Conservation (phyloP, 192 early-diverging fungal genomes). For the Coemansia brasiliensis region DNA sequence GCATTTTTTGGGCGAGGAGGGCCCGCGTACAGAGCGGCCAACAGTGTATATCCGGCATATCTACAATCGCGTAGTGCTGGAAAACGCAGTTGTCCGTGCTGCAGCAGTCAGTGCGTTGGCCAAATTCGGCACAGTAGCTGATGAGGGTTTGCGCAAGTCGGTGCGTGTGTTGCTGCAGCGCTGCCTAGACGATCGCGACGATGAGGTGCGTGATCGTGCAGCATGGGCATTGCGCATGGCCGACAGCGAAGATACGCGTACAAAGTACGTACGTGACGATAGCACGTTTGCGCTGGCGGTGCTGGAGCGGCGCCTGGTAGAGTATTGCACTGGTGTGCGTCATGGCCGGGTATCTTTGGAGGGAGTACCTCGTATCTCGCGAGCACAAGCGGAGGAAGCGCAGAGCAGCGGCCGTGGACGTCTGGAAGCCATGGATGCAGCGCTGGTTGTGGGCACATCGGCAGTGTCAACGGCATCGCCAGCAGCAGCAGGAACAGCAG, state of each 20-base stretch:
- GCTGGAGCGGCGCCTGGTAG: conserved; percentile 83
- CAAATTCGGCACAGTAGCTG: conserved; percentile 80
- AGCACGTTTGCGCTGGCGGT: conserved; percentile 82
- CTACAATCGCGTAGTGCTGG: conserved; percentile 98
- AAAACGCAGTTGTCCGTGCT: conserved; percentile 92
- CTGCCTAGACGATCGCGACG: conserved; percentile 96
- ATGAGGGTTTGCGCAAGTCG: conserved; percentile 66
- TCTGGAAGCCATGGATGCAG: conserved; percentile 48
- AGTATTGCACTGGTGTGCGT: conserved; percentile 73
- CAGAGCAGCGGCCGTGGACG: conserved; percentile 59
- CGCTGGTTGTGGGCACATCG: conserved; percentile 44
- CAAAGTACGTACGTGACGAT: conserved; percentile 81
- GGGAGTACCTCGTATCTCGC: conserved; percentile 77
- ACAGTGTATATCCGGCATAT: conserved; percentile 98
- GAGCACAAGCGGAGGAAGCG: conserved; percentile 83
- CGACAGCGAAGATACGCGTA: conserved; percentile 61
- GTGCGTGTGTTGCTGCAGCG: conserved; percentile 86
- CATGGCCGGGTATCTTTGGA: conserved; percentile 74
- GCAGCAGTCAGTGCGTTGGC: conserved; percentile 95
- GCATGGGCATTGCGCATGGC: conserved; percentile 84
- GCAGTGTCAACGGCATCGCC: conserved; percentile 11
- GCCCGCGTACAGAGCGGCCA: conserved; percentile 87
- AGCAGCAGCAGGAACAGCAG: not conserved
- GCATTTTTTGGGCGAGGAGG: conserved; percentile 91
- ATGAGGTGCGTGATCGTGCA: conserved; percentile 97